phyloP scores from a whole-genome alignment of 2,329 filamentous ascomycete genomes.

The Penicillium sp. region DNA sequence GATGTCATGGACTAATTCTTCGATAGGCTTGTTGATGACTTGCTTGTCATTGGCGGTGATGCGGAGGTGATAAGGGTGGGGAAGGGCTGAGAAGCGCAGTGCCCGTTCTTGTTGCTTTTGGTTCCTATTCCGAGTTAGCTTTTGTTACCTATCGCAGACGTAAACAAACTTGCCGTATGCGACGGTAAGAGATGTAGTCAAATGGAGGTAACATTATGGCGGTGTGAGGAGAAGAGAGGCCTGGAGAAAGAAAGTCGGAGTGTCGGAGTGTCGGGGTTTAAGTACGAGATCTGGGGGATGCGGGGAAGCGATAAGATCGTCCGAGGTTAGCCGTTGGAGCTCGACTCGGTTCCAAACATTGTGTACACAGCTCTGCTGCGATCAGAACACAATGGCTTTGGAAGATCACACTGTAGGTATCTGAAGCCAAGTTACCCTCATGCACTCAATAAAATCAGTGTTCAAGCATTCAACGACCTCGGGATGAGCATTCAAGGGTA shows the following conservation, averaged over 20 bases:
- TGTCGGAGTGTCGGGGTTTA: conserved; percentile 1
- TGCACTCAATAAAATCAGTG: background rate
- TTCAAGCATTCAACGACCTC: background rate
- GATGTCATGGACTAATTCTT: conserved; percentile 74
- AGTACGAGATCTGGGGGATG: conserved; percentile 13
- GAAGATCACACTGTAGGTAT: too few relatives aligned
- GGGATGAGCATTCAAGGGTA: too few relatives aligned
- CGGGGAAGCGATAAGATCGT: conserved; percentile 23
- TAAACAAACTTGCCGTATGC: conserved; percentile 63
- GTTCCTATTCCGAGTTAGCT: conserved; percentile 45
- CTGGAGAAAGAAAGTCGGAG: conserved; percentile 6
- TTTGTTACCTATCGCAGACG: background rate
- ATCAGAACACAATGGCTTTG: too few relatives aligned
- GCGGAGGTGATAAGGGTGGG: conserved; percentile 63
- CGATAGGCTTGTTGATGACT: conserved; percentile 72
- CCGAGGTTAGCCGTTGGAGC: conserved; percentile 5
- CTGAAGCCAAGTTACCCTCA: too few relatives aligned
- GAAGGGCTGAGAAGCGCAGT: conserved; percentile 67
- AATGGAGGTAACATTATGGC: conserved; percentile 54
- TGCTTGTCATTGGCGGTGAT: conserved; percentile 66
- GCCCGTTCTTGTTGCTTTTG: conserved; percentile 77
- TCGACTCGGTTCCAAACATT: background rate
- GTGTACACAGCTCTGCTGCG: background rate
- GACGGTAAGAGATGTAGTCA: conserved; percentile 70
- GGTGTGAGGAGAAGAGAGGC: background rate